A percentile compares a stretch with the other conserved stretches of the same genome.
Evolutionary conservation across 257 asterid genomes (phyloP).

Genomic region (Solanum peruvianum): DNA sequence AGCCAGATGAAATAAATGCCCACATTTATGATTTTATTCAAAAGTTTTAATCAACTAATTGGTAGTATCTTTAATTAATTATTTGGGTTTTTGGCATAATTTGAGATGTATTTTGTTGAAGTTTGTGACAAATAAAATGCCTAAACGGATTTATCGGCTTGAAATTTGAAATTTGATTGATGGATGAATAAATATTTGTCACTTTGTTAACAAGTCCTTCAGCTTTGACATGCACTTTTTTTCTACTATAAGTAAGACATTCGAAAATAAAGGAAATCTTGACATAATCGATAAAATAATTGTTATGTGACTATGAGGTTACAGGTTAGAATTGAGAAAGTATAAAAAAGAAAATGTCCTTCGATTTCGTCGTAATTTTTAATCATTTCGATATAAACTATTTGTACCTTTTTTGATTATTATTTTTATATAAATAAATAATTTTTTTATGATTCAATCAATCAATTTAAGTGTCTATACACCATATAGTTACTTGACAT

Average conservation of each 20-base stretch:
- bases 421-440: too few relatives aligned
- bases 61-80: not conserved
- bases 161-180: not conserved
- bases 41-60: slow-evolving; percentile 27
- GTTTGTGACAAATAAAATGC: not conserved
- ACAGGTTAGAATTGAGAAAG: too few relatives aligned
- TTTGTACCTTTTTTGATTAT: accelerated
- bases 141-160: not conserved
- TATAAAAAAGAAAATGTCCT: too few relatives aligned
- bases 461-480: not conserved
- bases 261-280: not conserved
- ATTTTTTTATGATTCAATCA: too few relatives aligned
- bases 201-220: not conserved
- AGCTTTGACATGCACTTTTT: not conserved
- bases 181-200: not conserved
- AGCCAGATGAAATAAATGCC: slow-evolving; percentile 58
- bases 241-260: not conserved
- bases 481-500: not conserved
- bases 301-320: accelerated
- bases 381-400: too few relatives aligned
- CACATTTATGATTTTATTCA: slow-evolving; percentile 59
- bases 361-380: too few relatives aligned
- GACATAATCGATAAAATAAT: accelerated
- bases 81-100: not conserved
- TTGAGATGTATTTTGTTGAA: not conserved